Evolutionary conservation across 768 basidiomycete genomes (phyloP), one percentile per base, ranked within the genome.

Genomic region (Royoungia palumana): DNA sequence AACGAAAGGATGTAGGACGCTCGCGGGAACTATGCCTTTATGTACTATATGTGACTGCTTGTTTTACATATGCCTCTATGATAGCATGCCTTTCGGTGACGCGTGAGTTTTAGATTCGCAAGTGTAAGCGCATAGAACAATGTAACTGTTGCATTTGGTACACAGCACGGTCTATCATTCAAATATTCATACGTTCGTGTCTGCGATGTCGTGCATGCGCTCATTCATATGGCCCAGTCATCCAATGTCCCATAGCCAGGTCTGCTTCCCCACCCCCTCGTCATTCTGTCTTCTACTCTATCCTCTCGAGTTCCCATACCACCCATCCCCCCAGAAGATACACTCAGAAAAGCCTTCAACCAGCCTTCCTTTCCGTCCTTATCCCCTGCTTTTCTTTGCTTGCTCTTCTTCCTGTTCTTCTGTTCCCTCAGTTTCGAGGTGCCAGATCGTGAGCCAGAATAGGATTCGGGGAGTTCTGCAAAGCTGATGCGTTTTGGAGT

Each of bases 401-500:
- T 70, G 46, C 41, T 66, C 32, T 67, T 72, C 50, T 63, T 70
- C 50, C 56, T 61, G 21, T 43, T 46, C 46, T 58, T 58, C 48
- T 63, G 66, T 28, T 54, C 56, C 55, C 69, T 69, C 41, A 72
- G 62, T 53, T 68, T 70, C 46, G 71, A 67, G 30, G 52, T 64
- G 14, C 59, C 66, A 44, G 58, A 63, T 50, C 58, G 63, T 47
- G 68, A 66, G 9, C 67, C 62, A 44, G 77, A 71, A 53, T 85
- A 83, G 30, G 81, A 78, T 66, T 88, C 87, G 0, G 87, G 86
- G 41, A 85, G 71, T 68, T 82, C 76, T 30, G 86, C 86, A 55
- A 90, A 90, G 51, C 82, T 86, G 36, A 90, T 89, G n/a, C 82
- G 75, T 56, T 86, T 89, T 9, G 87, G 85, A 12, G 87, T 79